Evolutionary conservation across 176 grass and related monocot species (phyloP).

Genomic region (Eleusine indica): DNA sequence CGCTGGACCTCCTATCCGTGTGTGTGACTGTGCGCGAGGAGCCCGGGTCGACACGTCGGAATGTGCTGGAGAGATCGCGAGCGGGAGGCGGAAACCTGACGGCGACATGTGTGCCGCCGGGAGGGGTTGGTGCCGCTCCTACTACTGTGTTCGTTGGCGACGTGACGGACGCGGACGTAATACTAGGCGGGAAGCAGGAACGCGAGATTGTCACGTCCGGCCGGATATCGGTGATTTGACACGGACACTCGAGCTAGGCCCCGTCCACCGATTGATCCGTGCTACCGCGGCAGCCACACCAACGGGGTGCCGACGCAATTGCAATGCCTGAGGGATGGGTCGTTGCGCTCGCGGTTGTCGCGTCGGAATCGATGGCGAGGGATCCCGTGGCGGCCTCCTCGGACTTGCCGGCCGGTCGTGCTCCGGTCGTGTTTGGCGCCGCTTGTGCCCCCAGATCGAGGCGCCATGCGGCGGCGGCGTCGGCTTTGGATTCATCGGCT

Average conservation of each 20-base stretch:
- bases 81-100: constrained; percentile 33
- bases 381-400: too few relatives aligned
- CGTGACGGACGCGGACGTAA: neutral
- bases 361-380: neutral
- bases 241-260: too few relatives aligned
- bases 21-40: neutral
- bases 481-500: neutral
- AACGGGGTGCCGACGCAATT: neutral
- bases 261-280: neutral
- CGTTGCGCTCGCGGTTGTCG: neutral
- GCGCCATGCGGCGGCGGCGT: constrained; percentile 21
- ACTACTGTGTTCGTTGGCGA: neutral
- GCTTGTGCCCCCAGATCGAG: neutral
- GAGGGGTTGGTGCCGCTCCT: neutral
- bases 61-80: constrained; percentile 53
- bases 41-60: constrained; percentile 45
- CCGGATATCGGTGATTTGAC: constrained; percentile 19
- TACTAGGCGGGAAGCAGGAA: neutral
- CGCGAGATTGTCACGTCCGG: neutral
- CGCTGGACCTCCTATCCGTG: neutral
- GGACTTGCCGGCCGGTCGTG: neutral
- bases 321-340: neutral
- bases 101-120: neutral
- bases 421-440: neutral
- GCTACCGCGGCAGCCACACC: neutral